Evolutionary conservation across 345 rosid genomes (phyloP).

Genomic region (Eucalyptus caleyi): DNA sequence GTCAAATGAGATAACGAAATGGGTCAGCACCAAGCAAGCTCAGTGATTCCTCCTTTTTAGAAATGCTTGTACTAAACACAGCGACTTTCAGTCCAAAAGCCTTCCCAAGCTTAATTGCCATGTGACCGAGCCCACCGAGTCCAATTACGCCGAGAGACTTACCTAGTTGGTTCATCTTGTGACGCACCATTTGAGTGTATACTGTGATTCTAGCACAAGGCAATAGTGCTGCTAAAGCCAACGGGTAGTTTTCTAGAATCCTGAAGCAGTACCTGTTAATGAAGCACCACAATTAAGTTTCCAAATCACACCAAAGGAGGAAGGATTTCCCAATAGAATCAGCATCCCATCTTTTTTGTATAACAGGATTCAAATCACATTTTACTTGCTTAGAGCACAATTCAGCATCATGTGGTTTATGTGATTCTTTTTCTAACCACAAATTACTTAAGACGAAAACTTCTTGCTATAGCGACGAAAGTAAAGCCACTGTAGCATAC

Average conservation of each 20-base stretch:
- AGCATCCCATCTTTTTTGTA: neutral
- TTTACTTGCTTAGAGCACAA: neutral
- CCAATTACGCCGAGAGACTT: slow-evolving; percentile 75
- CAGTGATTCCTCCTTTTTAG: slow-evolving; percentile 79
- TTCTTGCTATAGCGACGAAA: neutral
- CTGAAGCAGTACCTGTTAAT: slow-evolving; percentile 57
- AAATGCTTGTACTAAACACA: slow-evolving; percentile 65
- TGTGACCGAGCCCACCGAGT: slow-evolving; percentile 91
- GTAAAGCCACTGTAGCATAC: neutral
- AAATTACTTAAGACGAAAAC: no score
- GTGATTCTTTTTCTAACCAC: neutral
- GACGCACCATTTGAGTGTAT: slow-evolving; percentile 69
- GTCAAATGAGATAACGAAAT: slow-evolving; percentile 60
- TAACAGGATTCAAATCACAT: neutral
- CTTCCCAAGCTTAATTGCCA: slow-evolving; percentile 93
- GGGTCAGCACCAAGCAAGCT: slow-evolving; percentile 48
- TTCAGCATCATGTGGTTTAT: neutral
- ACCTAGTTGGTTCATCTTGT: slow-evolving; percentile 73
- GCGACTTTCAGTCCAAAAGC: slow-evolving; percentile 73
- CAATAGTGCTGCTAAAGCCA: slow-evolving; percentile 68
- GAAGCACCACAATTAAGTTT: neutral
- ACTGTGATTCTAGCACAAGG: slow-evolving; percentile 86
- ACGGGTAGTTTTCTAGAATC: slow-evolving; percentile 49
- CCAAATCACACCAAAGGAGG: neutral
- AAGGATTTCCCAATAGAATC: neutral